phyloP scores from a whole-genome alignment of 2,329 filamentous ascomycete genomes.

The Arthroderma sp. region DNA sequence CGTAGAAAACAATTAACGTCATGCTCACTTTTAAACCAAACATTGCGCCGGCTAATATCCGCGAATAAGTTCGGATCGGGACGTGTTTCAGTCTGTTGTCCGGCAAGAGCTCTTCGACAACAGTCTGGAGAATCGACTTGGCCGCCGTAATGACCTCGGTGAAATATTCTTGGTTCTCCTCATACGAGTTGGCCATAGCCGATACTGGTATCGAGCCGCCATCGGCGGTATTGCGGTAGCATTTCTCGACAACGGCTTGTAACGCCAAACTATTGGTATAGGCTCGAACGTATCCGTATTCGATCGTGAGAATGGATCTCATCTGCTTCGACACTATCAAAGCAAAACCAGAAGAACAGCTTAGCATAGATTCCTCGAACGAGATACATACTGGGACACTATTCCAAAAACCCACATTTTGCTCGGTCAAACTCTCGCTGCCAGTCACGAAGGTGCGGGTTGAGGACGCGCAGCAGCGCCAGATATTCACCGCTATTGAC shows the following conservation, averaged over 20 bases:
- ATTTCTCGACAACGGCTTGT: slow-evolving; percentile 41
- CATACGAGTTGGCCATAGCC: slow-evolving; percentile 11
- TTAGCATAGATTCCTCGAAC: no score
- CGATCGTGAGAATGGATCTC: slow-evolving; percentile 40
- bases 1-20: background rate
- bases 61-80: slow-evolving; percentile 44
- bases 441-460: slow-evolving; percentile 63
- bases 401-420: slow-evolving; percentile 30
- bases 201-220: slow-evolving; percentile 9
- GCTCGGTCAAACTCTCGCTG: slow-evolving; percentile 37
- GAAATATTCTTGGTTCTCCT: slow-evolving; percentile 40
- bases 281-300: slow-evolving; percentile 36
- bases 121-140: slow-evolving; percentile 38
- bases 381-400: slow-evolving; percentile 39
- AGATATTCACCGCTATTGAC: slow-evolving; percentile 71
- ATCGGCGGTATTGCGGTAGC: slow-evolving; percentile 7
- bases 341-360: no score
- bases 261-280: slow-evolving; percentile 37
- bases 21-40: slow-evolving; percentile 39
- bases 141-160: slow-evolving; percentile 41
- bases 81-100: slow-evolving; percentile 40
- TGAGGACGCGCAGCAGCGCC: slow-evolving; percentile 60
- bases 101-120: slow-evolving; percentile 40
- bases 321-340: slow-evolving; percentile 44
- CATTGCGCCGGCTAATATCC: slow-evolving; percentile 44